Evolutionary conservation across 139 green algal genomes (phyloP).

Genomic region (Marvania coccoides): DNA sequence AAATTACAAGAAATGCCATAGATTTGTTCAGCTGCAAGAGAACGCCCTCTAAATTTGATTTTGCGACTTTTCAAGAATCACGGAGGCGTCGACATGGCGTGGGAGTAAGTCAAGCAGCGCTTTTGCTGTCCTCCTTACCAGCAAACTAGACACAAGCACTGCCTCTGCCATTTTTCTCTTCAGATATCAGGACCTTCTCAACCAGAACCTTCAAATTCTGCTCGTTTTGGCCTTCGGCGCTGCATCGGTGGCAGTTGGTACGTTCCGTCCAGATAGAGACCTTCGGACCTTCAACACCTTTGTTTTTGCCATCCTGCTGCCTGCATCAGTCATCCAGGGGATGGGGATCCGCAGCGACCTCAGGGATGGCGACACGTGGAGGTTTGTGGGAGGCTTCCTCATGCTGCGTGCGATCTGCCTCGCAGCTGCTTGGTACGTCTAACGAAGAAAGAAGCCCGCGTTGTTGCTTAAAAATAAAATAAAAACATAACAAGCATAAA

Average conservation of each 20-base stretch:
- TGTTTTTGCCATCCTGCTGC: constrained; percentile 17
- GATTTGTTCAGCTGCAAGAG: too few relatives aligned
- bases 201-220: constrained; percentile 26
- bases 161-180: neutral
- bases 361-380: constrained; percentile 20
- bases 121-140: neutral
- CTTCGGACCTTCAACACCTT: constrained; percentile 10
- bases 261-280: constrained; percentile 1
- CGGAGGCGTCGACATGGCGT: too few relatives aligned
- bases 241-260: neutral
- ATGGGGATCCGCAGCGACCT: constrained; percentile 24
- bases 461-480: neutral
- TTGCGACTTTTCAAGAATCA: too few relatives aligned
- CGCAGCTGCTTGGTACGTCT: neutral
- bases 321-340: neutral
- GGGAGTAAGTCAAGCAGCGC: too few relatives aligned
- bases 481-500: neutral
- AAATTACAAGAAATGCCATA: too few relatives aligned
- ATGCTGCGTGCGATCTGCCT: constrained; percentile 5
- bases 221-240: constrained; percentile 1
- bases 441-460: too few relatives aligned
- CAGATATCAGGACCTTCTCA: constrained; percentile 14
- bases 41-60: too few relatives aligned
- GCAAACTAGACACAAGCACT: neutral
- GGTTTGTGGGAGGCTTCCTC: constrained; percentile 32